phyloP scores from a whole-genome alignment of 2,329 filamentous ascomycete genomes.

The Hypomyces rosellus region DNA sequence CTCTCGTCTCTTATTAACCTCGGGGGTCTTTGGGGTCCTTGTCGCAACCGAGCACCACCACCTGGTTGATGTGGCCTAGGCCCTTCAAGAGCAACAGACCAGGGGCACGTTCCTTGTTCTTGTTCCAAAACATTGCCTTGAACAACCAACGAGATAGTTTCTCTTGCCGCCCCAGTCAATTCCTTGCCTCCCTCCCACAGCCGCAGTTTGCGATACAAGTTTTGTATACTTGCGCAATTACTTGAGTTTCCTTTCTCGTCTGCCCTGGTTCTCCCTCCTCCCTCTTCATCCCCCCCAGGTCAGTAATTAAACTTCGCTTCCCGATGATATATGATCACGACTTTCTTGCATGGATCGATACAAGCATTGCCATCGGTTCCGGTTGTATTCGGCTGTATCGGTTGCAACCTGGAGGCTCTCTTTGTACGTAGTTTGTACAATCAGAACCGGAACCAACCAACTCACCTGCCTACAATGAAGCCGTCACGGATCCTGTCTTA shows the following conservation, averaged over 20 bases:
- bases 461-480: slow-evolving; percentile 1
- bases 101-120: neutral
- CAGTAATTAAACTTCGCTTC: neutral
- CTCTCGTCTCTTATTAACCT: neutral
- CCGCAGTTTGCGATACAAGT: neutral
- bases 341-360: no score
- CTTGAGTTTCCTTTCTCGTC: neutral
- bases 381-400: no score
- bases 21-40: neutral
- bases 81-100: neutral
- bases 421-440: no score
- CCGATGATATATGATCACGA: no score
- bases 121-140: neutral
- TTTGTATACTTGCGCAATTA: neutral
- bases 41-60: neutral
- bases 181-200: neutral
- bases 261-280: neutral
- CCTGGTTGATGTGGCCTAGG: neutral
- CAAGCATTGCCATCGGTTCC: no score
- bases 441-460: neutral
- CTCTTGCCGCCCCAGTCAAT: neutral
- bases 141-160: neutral
- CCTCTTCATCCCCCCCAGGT: neutral
- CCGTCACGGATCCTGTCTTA: slow-evolving; percentile 5
- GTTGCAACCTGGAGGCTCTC: no score